phyloP scores from a whole-genome alignment of 1,284 basidiomycete species.

The Ceratobasidium papillatum region DNA sequence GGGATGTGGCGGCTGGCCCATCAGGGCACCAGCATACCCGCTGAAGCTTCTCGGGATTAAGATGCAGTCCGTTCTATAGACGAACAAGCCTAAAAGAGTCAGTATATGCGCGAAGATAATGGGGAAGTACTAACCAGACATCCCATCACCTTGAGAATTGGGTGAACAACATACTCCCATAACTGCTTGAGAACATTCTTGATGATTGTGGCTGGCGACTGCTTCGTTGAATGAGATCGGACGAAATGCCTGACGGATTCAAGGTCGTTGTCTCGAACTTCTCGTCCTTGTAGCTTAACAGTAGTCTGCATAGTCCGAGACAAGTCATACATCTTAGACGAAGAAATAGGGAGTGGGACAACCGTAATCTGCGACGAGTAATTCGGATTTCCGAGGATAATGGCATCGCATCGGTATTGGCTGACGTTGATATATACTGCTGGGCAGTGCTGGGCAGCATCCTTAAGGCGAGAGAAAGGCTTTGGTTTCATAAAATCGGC shows the following conservation, averaged over 20 bases:
- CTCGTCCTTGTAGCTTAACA: slow-evolving; percentile 1
- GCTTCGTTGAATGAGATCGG: not conserved
- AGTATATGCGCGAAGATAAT: not conserved
- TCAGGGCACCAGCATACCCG: slow-evolving; percentile 17
- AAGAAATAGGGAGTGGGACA: slow-evolving; percentile 4
- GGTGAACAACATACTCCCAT: not conserved
- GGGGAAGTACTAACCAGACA: not conserved
- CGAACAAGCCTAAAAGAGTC: too few relatives aligned
- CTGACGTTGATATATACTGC: slow-evolving; percentile 16
- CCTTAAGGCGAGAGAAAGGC: slow-evolving; percentile 2
- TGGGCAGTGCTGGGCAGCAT: not conserved
- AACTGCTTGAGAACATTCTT: not conserved
- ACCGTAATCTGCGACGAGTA: not conserved
- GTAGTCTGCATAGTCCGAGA: not conserved
- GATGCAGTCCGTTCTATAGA: not conserved
- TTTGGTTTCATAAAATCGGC: slow-evolving; percentile 5
- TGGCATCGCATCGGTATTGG: slow-evolving; percentile 16
- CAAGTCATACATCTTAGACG: not conserved
- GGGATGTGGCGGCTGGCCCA: not conserved
- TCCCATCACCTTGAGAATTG: not conserved
- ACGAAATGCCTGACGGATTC: not conserved
- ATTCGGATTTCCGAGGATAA: not conserved
- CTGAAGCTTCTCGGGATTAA: not conserved
- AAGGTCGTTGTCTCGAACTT: not conserved
- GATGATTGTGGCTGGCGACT: not conserved